phyloP scores from a whole-genome alignment of 1,284 basidiomycete species.

The Puccinia horiana region DNA sequence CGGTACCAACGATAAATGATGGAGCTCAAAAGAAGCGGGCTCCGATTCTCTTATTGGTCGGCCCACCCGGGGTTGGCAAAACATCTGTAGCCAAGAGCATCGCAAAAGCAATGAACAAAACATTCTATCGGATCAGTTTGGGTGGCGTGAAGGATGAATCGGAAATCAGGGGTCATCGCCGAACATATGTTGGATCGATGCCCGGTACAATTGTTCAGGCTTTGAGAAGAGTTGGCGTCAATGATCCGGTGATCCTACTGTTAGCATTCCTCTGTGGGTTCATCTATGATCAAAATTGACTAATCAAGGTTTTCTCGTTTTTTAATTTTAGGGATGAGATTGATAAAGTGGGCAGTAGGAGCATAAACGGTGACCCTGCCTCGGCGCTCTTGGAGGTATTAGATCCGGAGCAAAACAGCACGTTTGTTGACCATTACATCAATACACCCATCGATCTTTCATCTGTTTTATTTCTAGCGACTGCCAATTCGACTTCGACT shows the following conservation, averaged over 20 bases:
- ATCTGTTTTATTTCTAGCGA: constrained; percentile 60
- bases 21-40: constrained; percentile 63
- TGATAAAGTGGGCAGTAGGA: constrained; percentile 60
- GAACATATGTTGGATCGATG: constrained; percentile 59
- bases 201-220: constrained; percentile 67
- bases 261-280: constrained; percentile 28
- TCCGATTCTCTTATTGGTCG: constrained; percentile 73
- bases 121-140: constrained; percentile 54
- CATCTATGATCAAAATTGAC: not conserved
- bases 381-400: constrained; percentile 61
- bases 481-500: constrained; percentile 61
- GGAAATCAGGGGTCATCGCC: constrained; percentile 60
- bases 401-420: constrained; percentile 60
- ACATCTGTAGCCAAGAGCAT: constrained; percentile 68
- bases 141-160: constrained; percentile 61
- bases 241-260: constrained; percentile 60
- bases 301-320: not conserved
- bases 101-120: constrained; percentile 74
- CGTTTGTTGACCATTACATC: constrained; percentile 61
- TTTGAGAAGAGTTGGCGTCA: constrained; percentile 58
- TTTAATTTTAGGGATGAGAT: constrained; percentile 58
- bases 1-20: not conserved
- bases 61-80: constrained; percentile 74
- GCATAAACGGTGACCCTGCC: constrained; percentile 60
- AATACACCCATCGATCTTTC: constrained; percentile 57